Percentiles rank a stretch among this genome's conserved stretches.
These are phyloP conservation scores for Candida mesenterica DNA, from an alignment of 1,139 yeast species.

Conservation along the genomic window DNA sequence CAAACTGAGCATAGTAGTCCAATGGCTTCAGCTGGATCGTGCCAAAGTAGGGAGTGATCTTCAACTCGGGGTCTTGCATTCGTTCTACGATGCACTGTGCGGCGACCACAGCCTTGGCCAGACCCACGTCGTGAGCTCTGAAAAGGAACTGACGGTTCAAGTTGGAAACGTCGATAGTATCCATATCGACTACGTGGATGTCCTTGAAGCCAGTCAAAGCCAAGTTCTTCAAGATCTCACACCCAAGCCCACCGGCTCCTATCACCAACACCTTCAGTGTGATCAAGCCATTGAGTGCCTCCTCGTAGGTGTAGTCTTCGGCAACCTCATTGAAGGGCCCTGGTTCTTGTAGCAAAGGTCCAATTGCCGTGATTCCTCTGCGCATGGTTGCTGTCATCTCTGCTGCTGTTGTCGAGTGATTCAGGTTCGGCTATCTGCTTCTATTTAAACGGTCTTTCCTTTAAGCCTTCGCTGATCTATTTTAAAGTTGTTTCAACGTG, in stretches of 20 bases:
- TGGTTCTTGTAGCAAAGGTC: conserved; percentile 22
- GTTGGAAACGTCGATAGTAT: conserved; percentile 87
- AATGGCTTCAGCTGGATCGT: conserved; percentile 70
- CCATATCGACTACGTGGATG: conserved; percentile 90
- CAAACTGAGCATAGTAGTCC: conserved; percentile 67
- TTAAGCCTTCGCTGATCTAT: too few species aligned
- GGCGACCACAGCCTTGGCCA: conserved; percentile 79
- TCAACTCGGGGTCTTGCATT: conserved; percentile 41
- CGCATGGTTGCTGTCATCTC: conserved; percentile 2
- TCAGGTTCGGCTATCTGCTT: too few species aligned
- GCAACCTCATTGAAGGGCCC: conserved; percentile 47
- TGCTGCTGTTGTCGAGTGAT: not conserved
- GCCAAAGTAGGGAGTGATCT: conserved; percentile 58
- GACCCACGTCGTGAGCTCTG: conserved; percentile 69
- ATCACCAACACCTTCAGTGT: conserved; percentile 50
- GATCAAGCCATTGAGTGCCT: conserved; percentile 27
- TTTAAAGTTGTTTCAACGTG: too few species aligned
- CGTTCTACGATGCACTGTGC: conserved; percentile 56
- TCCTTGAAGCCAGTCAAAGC: conserved; percentile 74
- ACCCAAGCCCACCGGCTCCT: conserved; percentile 97
- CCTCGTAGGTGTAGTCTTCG: conserved; percentile 30
- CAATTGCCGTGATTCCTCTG: conserved; percentile 19
- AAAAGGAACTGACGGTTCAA: conserved; percentile 88
- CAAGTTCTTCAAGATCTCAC: conserved; percentile 84
- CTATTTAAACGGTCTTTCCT: too few species aligned